Base-by-base conservation (phyloP, 2,329 filamentous ascomycete genomes). In the Cladosporium phlei region DNA sequence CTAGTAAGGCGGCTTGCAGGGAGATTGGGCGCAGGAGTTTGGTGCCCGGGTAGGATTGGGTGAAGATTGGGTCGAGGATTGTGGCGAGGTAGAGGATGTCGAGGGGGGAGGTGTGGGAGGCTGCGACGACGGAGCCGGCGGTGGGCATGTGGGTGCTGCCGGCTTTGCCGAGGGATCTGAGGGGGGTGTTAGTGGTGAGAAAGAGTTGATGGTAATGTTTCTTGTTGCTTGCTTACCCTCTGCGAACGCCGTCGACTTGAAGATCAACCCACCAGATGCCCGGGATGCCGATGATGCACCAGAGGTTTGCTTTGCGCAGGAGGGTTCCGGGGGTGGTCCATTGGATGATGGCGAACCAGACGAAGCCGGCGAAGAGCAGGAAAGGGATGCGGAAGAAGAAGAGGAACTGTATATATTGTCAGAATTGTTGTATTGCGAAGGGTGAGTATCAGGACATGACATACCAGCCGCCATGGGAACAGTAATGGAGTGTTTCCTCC, bases 221-320 rank as follows among this genome's bases (percentile, higher is more conserved):
- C n/a, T n/a, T n/a, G n/a, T n/a, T n/a, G n/a, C n/a, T 14, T 38
- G 62, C 73, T 47, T 66, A 90, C 70, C 93, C 93, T 70, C 89
- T 87, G 69, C 88, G 90, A 45, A 98, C 93, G 49, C 91, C 91
- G 65, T 98, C 93, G 55, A 98, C 88, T 67, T 96, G 91, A n/a
- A 98, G 74, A 68, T 98, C 93, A 47, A 96, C 84, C 91, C 91
- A 97, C 89, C 90, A 97, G 48, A 98, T 87, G 21, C 93, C 91
- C 0, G 90, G 88, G 49, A 95, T 85, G 28, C 82, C 85, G 57
- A 98, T 79, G 55, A 97, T 79, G 51, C 82, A 78, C 91, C 93
- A 97, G 44, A 97, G 71, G 38, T 88, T 80, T 10, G 86, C 80
- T 69, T 97, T 97, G 61, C 88, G 88, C 33, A 82, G 69, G 25